Evolutionary conservation across 495 filamentous ascomycete genomes (phyloP), one percentile per base, ranked within the genome.

Genomic region (Aspergillus haitiensis): DNA sequence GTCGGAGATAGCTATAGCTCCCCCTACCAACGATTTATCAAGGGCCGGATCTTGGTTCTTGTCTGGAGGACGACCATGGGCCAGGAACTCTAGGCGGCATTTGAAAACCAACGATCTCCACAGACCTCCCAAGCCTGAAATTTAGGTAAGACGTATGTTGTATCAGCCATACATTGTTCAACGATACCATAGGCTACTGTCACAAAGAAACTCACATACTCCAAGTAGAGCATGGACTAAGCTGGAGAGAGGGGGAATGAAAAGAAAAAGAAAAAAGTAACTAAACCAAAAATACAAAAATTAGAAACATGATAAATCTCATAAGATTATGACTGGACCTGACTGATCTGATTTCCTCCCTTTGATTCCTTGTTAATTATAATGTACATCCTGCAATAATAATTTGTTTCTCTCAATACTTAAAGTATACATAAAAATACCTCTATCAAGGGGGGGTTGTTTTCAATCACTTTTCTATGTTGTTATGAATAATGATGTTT

Each of bases 111-210:
- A 47, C 27, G 9, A 21, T 47, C 44, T 5, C 44, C 50, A 52
- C 44, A 15, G 35, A 53, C 39, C 49, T 46, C 47, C 47, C 27
- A 52, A 16, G 16, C 27, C 35, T 35, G 40, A 21, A 36, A 27
- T 45, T 45, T 8, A 58, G 21, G 39, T 58, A 45, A 59, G 52
- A 59, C 47, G 39, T 44, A 37, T 44, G 48, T 21, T 53, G 56
- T 59, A 59, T 59, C 56, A 59, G 56, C 42, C 48, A 10, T 31
- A 47, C 44, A 15, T 47, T 47, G 44, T 47, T 47, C 9, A 5
- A 5, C 27, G 44, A 16, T 18, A 15, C 27, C 27, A 47, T 47
- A 47, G n/a, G 15, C 42, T 16, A 16, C n/a, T 46, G 44, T 16
- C 44, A 47, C 44, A 47, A 47, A 47, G 44, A 47, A 21, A 15